Evolutionary conservation across 1,139 yeast species (phyloP).

Genomic region (Yamadazyma buinensis): DNA sequence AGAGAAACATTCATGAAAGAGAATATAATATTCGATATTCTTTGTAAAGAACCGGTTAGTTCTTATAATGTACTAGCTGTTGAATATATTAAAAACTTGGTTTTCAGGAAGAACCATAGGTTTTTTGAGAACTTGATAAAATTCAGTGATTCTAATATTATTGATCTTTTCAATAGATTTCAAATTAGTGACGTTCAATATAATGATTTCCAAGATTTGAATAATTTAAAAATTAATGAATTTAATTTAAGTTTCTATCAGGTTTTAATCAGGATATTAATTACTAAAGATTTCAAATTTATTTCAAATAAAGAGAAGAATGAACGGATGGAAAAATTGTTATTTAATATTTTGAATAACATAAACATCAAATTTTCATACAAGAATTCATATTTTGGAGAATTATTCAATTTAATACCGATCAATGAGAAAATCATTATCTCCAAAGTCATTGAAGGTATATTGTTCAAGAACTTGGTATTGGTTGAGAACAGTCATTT

Average conservation of each 20-base stretch:
- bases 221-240: slow-evolving; percentile 30
- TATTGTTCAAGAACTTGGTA: slow-evolving; percentile 19
- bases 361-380: slow-evolving; percentile 38
- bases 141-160: slow-evolving; percentile 18
- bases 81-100: slow-evolving; percentile 15
- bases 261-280: slow-evolving; percentile 28
- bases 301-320: slow-evolving; percentile 11
- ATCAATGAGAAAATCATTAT: slow-evolving; percentile 28
- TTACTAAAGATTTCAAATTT: slow-evolving; percentile 16
- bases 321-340: slow-evolving; percentile 21
- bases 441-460: slow-evolving; percentile 26
- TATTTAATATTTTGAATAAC: slow-evolving; percentile 40
- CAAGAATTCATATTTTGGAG: slow-evolving; percentile 39
- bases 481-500: slow-evolving; percentile 8
- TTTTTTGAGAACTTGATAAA: slow-evolving; percentile 22
- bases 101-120: slow-evolving; percentile 19
- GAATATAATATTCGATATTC: slow-evolving; percentile 4
- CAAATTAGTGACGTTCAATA: slow-evolving; percentile 10
- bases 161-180: slow-evolving; percentile 20
- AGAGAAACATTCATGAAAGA: slow-evolving; percentile 7
- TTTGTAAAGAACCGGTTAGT: slow-evolving; percentile 2
- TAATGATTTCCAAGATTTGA: slow-evolving; percentile 18
- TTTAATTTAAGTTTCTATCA: slow-evolving; percentile 55
- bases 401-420: slow-evolving; percentile 30
- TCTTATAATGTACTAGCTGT: slow-evolving; percentile 2